Conservation (phyloP, 2,329 filamentous ascomycete genomes). For the Phaeosphaeriaceae sp. region DNA sequence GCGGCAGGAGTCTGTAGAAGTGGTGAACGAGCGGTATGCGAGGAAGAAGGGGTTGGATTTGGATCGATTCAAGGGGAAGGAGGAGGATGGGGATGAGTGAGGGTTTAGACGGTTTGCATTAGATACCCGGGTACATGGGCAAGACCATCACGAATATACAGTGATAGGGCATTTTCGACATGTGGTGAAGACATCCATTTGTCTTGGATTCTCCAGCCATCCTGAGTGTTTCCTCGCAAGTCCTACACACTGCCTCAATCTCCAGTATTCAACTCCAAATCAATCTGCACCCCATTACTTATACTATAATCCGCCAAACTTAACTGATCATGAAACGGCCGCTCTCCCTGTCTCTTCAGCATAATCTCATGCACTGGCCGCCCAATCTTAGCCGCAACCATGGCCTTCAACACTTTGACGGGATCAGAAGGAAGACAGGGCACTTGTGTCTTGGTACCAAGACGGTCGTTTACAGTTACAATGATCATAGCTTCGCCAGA, state of each 20-base stretch:
- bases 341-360: conserved; percentile 87
- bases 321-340: conserved; percentile 91
- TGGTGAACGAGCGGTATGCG: conserved; percentile 67
- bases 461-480: conserved; percentile 90
- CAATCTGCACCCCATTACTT: conserved; percentile 77
- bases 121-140: not conserved
- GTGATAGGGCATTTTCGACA: no score
- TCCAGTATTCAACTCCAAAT: conserved; percentile 51
- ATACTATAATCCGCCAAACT: conserved; percentile 93
- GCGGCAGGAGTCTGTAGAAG: conserved; percentile 64
- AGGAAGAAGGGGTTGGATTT: conserved; percentile 55
- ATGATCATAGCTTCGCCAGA: conserved; percentile 82
- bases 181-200: no score
- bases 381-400: conserved; percentile 88
- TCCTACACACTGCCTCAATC: conserved; percentile 24
- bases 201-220: no score
- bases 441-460: conserved; percentile 94
- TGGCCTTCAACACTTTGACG: conserved; percentile 85
- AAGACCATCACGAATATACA: no score
- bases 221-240: no score
- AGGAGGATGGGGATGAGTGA: conserved; percentile 44
- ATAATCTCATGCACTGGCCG: conserved; percentile 90
- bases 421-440: conserved; percentile 86
- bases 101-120: not conserved
- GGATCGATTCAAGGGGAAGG: conserved; percentile 11